Percentiles rank a stretch among this genome's conserved stretches.
These are phyloP conservation scores for Leishmania martiniquensis DNA, from an alignment of 208 protist species.

Conservation along the genomic window DNA sequence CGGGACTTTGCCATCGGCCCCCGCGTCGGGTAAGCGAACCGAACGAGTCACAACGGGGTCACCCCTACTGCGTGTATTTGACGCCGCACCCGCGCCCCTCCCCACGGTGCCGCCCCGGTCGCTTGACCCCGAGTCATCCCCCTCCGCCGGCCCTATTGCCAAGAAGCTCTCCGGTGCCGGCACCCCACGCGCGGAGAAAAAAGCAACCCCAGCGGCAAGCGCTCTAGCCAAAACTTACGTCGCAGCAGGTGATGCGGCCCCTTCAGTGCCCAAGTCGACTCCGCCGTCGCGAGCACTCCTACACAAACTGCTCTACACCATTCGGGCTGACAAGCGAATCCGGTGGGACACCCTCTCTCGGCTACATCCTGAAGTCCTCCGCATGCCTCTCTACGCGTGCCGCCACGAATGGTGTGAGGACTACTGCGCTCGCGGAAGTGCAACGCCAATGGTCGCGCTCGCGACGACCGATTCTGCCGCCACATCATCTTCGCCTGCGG, in stretches of 20 bases:
- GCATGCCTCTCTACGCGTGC: constrained; percentile 39
- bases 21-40: neutral
- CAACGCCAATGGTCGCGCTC: constrained; percentile 9
- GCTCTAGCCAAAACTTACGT: neutral
- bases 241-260: neutral
- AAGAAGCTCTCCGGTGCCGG: neutral
- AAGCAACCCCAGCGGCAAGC: neutral
- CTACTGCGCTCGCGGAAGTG: constrained; percentile 21
- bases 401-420: constrained; percentile 36
- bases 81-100: constrained; percentile 1
- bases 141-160: neutral
- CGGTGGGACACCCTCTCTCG: constrained; percentile 26
- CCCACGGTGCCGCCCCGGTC: neutral
- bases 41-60: neutral
- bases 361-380: constrained; percentile 22
- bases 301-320: constrained; percentile 16
- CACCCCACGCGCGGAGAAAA: neutral
- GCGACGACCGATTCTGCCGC: neutral
- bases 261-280: neutral
- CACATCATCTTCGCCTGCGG: neutral
- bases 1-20: neutral
- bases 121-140: neutral
- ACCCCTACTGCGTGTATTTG: constrained; percentile 22
- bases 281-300: constrained; percentile 31
- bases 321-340: constrained; percentile 27